Evolutionary conservation across 257 asterid genomes (phyloP).

Genomic region (Eustoma russellianum): DNA sequence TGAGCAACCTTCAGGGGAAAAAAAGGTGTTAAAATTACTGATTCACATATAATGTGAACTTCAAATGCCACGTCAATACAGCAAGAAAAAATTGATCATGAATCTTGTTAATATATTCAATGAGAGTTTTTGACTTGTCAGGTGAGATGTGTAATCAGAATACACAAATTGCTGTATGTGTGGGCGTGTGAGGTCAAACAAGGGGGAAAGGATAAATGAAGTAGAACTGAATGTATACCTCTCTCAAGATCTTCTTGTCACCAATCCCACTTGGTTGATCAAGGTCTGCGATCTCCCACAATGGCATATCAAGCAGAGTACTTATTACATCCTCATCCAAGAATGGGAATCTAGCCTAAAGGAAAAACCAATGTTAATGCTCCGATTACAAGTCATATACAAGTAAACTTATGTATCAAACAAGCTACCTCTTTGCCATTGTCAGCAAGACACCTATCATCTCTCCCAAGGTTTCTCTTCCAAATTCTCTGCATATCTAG

Average conservation of each 20-base stretch:
- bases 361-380: constrained; percentile 2
- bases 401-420: constrained; percentile 3
- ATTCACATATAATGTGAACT: constrained; percentile 2
- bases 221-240: constrained; percentile 27
- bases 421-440: too few relatives aligned
- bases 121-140: too few relatives aligned
- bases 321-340: constrained; percentile 93
- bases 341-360: constrained; percentile 91
- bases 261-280: constrained; percentile 84
- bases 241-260: constrained; percentile 82
- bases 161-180: neutral
- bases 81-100: neutral
- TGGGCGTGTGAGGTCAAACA: too few relatives aligned
- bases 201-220: too few relatives aligned
- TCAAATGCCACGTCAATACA: neutral
- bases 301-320: constrained; percentile 70
- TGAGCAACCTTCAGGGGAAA: constrained; percentile 54
- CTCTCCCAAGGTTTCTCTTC: constrained; percentile 98
- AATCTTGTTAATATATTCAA: too few relatives aligned
- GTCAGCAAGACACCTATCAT: constrained; percentile 87
- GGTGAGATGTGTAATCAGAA: too few relatives aligned
- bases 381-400: constrained; percentile 7
- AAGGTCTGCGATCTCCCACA: constrained; percentile 93
- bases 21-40: neutral
- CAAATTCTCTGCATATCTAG: constrained; percentile 95